Percentiles rank a stretch among this genome's conserved stretches.
phyloP scores from a whole-genome alignment of 805 yeast genomes.

The Priceomyces melissophilus region DNA sequence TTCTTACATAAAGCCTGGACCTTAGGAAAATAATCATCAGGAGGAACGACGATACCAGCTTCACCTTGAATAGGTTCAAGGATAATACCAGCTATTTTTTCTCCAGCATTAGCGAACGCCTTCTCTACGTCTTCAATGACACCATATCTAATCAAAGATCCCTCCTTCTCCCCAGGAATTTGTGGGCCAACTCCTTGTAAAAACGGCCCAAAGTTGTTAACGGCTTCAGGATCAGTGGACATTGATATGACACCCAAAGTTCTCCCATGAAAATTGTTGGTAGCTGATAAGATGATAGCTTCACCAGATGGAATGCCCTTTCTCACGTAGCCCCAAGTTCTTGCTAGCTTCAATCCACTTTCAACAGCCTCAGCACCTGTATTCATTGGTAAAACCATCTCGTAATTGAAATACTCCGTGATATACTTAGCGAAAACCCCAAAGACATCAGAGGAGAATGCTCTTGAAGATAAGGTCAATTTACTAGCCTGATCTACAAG shows the following conservation, averaged over 20 bases:
- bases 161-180: slow-evolving; percentile 68
- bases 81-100: slow-evolving; percentile 83
- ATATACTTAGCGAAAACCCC: slow-evolving; percentile 83
- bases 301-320: slow-evolving; percentile 80
- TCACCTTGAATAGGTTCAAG: slow-evolving; percentile 98
- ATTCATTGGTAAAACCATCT: slow-evolving; percentile 94
- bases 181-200: slow-evolving; percentile 78
- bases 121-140: slow-evolving; percentile 79
- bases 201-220: slow-evolving; percentile 86
- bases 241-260: slow-evolving; percentile 92
- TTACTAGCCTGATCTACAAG: slow-evolving; percentile 81
- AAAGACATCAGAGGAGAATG: slow-evolving; percentile 85
- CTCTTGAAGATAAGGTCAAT: slow-evolving; percentile 86
- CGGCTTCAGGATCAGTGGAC: slow-evolving; percentile 95
- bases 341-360: slow-evolving; percentile 87
- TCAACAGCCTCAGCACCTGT: slow-evolving; percentile 99
- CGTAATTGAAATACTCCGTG: slow-evolving; percentile 86
- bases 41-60: slow-evolving; percentile 96
- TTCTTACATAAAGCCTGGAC: slow-evolving; percentile 75
- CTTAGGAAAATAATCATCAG: slow-evolving; percentile 67
- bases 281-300: slow-evolving; percentile 85
- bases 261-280: slow-evolving; percentile 94
- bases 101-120: slow-evolving; percentile 80
- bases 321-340: slow-evolving; percentile 94
- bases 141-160: slow-evolving; percentile 72